These are phyloP conservation scores for Diaporthe sp. DNA, from an alignment of 2,329 filamentous ascomycete species.

Conservation along the genomic window DNA sequence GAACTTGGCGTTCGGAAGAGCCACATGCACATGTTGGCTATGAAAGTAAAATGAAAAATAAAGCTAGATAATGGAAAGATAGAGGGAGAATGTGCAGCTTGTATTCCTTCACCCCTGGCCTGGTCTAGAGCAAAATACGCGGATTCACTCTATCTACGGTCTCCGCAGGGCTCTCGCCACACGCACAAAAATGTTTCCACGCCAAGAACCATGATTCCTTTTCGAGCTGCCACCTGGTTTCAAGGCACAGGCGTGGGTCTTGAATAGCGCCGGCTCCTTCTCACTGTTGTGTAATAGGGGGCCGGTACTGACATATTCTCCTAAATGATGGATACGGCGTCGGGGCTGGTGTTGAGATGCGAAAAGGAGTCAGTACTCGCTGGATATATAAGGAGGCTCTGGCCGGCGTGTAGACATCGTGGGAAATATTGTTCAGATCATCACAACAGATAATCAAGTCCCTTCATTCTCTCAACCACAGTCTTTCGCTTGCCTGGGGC, in stretches of 20 bases:
- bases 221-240: conserved; percentile 24
- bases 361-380: not conserved
- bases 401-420: not conserved
- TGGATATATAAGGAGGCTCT: conserved; percentile 27
- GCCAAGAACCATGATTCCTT: conserved; percentile 21
- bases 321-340: conserved; percentile 14
- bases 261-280: conserved; percentile 26
- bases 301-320: conserved; percentile 8
- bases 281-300: conserved; percentile 27
- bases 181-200: conserved; percentile 30
- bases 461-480: conserved; percentile 22
- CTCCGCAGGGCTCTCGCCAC: conserved; percentile 20
- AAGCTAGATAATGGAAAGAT: not conserved
- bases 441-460: conserved; percentile 20
- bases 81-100: not conserved
- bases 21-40: not conserved
- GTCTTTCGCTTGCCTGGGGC: conserved; percentile 30
- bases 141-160: not conserved
- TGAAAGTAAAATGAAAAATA: not conserved
- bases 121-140: conserved; percentile 6
- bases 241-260: conserved; percentile 25
- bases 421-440: conserved; percentile 1
- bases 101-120: not conserved
- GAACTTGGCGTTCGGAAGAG: not conserved
- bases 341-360: not conserved